These are phyloP conservation scores for Blastobotrys attinorum DNA, from an alignment of 805 yeast genomes.

Conservation along the genomic window DNA sequence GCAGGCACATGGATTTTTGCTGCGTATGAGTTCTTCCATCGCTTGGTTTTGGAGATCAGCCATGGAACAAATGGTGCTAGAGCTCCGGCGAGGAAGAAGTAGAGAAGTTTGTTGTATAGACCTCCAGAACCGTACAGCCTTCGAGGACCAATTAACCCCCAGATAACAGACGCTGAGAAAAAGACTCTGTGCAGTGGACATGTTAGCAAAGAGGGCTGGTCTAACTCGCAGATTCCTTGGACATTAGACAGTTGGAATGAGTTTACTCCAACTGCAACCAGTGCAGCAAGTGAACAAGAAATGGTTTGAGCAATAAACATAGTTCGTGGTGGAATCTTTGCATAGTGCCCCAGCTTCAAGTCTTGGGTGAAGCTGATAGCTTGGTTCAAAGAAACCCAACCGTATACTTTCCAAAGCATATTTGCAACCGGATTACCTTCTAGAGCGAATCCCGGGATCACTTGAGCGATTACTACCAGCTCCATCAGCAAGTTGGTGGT, in stretches of 20 bases:
- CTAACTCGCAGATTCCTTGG: conserved; percentile 23
- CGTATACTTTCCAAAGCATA: conserved; percentile 32
- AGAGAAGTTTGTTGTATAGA: too few species aligned
- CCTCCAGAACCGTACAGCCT: too few species aligned
- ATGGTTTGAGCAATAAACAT: conserved; percentile 33
- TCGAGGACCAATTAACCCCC: conserved; percentile 40
- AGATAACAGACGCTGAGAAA: conserved; percentile 41
- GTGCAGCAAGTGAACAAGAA: conserved; percentile 33
- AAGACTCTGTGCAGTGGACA: conserved; percentile 32
- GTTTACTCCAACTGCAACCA: conserved; percentile 26
- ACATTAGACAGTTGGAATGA: conserved; percentile 28
- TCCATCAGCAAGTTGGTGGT: conserved; percentile 59
- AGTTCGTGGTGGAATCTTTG: conserved; percentile 36
- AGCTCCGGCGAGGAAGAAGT: too few species aligned
- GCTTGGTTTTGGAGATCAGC: too few species aligned
- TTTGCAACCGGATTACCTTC: conserved; percentile 39
- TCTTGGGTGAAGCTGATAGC: conserved; percentile 51
- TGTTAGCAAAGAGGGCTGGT: conserved; percentile 28
- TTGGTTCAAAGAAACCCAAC: conserved; percentile 42
- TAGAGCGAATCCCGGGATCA: conserved; percentile 54
- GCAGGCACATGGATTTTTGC: conserved; percentile 36
- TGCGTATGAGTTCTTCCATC: conserved; percentile 30
- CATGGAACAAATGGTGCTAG: too few species aligned
- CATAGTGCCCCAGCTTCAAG: conserved; percentile 41
- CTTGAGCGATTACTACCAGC: conserved; percentile 53